Base-by-base conservation (phyloP, 2,329 filamentous ascomycete species). In the Leptographium lundbergii region DNA sequence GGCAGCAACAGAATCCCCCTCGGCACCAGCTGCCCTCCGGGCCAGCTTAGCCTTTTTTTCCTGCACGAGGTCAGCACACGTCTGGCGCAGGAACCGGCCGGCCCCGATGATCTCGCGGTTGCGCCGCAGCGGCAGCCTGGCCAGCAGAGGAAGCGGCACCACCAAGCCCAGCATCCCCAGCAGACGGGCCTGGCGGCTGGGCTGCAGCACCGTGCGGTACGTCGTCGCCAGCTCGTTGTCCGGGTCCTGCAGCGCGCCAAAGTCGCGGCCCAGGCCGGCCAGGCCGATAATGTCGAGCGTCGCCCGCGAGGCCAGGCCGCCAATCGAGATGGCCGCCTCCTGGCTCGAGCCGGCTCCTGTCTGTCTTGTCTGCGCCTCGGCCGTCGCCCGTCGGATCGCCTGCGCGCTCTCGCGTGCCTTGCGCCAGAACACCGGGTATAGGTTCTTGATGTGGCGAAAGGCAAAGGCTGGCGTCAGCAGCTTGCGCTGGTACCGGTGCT, bases 391-490 rank as follows among this genome's bases (percentile, higher is more conserved):
- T 1, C 76, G 78, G 69, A 95, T 85, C 56, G 79, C 78, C 24
- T 80, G 71, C 6, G 85, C 82, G 65, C 86, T 80, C 68, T 92
- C 85, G 9, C 79, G 71, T 0, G 85, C 81, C 72, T 95, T 95
- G 24, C 73, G 66, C 90, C 90, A 96, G 71, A 96, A 95, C 6
- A 87, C 74, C 0, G 89, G 86, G 66, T 95, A 94, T 17, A 96
- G 74, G 61, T 92, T 81, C 68, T 94, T 95, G 69, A 95, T 77
- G 66, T 95, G 88, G 25, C 90, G 81, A 67, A 89, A 95, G n/a
- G 84, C 79, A 70, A 96, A 96, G 2, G 89, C 88, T 0, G 90
- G 90, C 73, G 86, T 82, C 22, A 95, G 80, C 60, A 86, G 84
- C 69, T 88, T 91, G 54, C 91, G 81, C 73, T 91, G 88, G 66